Evolutionary conservation across 805 yeast genomes (phyloP), one percentile per base, ranked within the genome.

Genomic region (Maudiozyma barnettii): DNA sequence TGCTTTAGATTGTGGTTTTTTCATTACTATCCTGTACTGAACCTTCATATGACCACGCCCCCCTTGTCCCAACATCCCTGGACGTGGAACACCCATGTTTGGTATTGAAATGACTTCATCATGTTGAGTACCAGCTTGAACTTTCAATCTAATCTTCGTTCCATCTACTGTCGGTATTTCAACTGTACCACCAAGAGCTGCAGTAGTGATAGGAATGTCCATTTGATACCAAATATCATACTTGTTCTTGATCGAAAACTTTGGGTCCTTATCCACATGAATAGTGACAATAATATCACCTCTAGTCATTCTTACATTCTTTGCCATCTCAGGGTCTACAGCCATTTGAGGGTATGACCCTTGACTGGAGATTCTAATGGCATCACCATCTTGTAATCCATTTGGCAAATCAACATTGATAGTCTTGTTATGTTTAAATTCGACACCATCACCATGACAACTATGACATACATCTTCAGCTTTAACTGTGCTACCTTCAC

Each of bases 91-190:
- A 50, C 99, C 99, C 67, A 81, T 81, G 41, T 81, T 88, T 4
- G 95, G 86, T 45, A 93, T 79, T 12, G 84, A 81, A 44, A 90
- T 77, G 20, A 72, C 72, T 45, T 81, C 76, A 22, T 91, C 95
- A 38, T 76, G 70, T 60, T 86, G 95, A 0, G 95, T 85, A 1
- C 96, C 98, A 0, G 85, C 69, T 45, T 95, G 81, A 12, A 93
- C 82, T 65, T 80, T 86, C 47, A 93, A 67, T 64, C 88, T 84
- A 45, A 95, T 70, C 33, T 75, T 75, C 38, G 76, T 76, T 4
- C 95, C 97, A 52, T 81, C 87, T 23, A 93, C 76, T 0, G 99
- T 91, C 31, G 98, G 98, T n/a, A 93, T 78, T 43, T 83, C 79
- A 20, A 93, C 76, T 41, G 78, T 80, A 36, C 99, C 99, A 51